These are phyloP conservation scores for Ophiocordyceps camponoti-saundersi DNA, from an alignment of 2,329 filamentous ascomycete species.

Conservation along the genomic window DNA sequence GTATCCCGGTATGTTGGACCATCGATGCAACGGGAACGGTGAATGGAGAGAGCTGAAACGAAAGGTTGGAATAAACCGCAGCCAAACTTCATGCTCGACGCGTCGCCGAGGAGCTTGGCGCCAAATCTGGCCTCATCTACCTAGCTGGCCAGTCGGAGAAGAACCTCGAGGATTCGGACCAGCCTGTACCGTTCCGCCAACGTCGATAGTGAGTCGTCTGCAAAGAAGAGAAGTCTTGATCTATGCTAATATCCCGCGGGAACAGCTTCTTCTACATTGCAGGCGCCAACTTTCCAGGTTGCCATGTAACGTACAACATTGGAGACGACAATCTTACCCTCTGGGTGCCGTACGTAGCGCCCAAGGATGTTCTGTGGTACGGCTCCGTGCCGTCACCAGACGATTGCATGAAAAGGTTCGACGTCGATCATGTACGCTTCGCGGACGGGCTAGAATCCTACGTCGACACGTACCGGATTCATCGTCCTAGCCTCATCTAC, in stretches of 20 bases:
- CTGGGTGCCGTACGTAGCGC: conserved; percentile 56
- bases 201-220: conserved; percentile 41
- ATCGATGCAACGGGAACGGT: not conserved
- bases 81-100: conserved; percentile 41
- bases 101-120: conserved; percentile 32
- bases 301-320: conserved; percentile 40
- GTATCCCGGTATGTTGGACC: conserved; percentile 17
- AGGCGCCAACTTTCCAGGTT: conserved; percentile 36
- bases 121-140: conserved; percentile 34
- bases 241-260: not conserved
- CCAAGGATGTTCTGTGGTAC: conserved; percentile 43
- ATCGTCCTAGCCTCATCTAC: conserved; percentile 22
- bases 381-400: conserved; percentile 42
- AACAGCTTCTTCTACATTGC: conserved; percentile 41
- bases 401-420: conserved; percentile 43
- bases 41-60: not conserved
- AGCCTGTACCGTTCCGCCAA: conserved; percentile 37
- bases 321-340: conserved; percentile 45
- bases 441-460: conserved; percentile 31
- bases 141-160: conserved; percentile 33
- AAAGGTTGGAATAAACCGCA: conserved; percentile 7
- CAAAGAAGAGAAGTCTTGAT: no score
- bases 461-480: conserved; percentile 20
- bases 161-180: conserved; percentile 41
- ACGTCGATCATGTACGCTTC: conserved; percentile 56